Evolutionary conservation across 2,329 filamentous ascomycete genomes (phyloP).

Genomic region (Monilinia fructicola): DNA sequence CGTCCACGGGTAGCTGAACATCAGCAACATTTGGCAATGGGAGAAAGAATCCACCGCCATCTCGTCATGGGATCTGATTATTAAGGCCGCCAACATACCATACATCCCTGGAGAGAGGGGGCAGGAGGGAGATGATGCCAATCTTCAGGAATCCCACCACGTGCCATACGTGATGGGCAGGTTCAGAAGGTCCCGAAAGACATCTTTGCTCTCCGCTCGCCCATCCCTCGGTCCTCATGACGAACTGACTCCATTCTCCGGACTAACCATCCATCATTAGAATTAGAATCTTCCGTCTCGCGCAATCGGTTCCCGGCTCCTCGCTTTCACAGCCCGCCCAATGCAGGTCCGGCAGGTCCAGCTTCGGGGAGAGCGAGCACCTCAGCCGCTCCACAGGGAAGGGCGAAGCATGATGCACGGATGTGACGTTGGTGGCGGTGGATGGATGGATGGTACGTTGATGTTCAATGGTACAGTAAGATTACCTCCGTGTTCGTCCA

Average conservation of each 20-base stretch:
- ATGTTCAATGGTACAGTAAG: no score
- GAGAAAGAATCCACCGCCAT: no score
- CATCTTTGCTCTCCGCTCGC: background rate
- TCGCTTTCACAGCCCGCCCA: no score
- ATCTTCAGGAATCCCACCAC: background rate
- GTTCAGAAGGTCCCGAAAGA: background rate
- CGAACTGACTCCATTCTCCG: no score
- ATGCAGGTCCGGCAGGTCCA: background rate
- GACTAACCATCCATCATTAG: background rate
- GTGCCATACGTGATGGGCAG: background rate
- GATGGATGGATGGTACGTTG: background rate
- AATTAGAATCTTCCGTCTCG: background rate
- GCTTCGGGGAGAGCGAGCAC: background rate
- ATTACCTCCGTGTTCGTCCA: no score
- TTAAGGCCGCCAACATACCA: no score
- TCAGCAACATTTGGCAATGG: no score
- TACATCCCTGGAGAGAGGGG: no score
- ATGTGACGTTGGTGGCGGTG: background rate
- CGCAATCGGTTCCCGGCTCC: background rate
- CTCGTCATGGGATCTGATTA: no score
- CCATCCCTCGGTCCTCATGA: background rate
- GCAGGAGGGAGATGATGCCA: background rate
- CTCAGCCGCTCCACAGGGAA: background rate
- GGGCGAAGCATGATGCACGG: background rate
- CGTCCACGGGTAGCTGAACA: no score